A percentile compares a stretch with the other conserved stretches of the same genome.
These are phyloP conservation scores for Selaginella moellendorffii DNA, from an alignment of 75 land plant genomes.

Conservation along the genomic window DNA sequence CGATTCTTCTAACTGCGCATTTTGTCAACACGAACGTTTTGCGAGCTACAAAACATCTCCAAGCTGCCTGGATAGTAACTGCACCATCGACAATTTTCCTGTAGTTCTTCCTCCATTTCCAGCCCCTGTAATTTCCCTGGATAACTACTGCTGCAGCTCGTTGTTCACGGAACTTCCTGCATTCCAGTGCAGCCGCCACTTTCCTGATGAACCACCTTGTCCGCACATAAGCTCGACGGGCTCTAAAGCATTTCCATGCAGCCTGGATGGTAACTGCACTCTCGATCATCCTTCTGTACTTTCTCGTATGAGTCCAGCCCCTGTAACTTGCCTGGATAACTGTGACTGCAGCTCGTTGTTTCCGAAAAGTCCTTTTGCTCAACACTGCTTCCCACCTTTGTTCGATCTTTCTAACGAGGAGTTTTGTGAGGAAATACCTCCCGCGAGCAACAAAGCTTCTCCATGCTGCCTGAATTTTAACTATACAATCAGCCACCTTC, in stretches of 20 bases:
- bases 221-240: no score
- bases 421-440: no score
- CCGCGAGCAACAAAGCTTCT: background rate
- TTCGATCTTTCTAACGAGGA: no score
- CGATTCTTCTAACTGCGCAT: constrained; percentile 11
- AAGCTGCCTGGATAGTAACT: background rate
- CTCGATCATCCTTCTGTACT: background rate
- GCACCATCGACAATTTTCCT: background rate
- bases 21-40: background rate
- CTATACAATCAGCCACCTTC: background rate
- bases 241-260: no score
- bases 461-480: background rate
- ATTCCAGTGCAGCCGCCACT: background rate
- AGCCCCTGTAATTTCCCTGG: background rate
- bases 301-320: constrained; percentile 25
- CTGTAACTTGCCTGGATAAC: constrained; percentile 25
- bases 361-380: constrained; percentile 3
- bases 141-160: background rate
- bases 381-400: background rate
- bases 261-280: background rate
- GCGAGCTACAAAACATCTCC: background rate
- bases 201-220: no score
- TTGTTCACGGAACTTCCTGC: background rate
- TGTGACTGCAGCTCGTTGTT: constrained; percentile 15
- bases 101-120: background rate